Base-by-base conservation (phyloP, 1,284 basidiomycete species). In the Neonothopanus nambi region DNA sequence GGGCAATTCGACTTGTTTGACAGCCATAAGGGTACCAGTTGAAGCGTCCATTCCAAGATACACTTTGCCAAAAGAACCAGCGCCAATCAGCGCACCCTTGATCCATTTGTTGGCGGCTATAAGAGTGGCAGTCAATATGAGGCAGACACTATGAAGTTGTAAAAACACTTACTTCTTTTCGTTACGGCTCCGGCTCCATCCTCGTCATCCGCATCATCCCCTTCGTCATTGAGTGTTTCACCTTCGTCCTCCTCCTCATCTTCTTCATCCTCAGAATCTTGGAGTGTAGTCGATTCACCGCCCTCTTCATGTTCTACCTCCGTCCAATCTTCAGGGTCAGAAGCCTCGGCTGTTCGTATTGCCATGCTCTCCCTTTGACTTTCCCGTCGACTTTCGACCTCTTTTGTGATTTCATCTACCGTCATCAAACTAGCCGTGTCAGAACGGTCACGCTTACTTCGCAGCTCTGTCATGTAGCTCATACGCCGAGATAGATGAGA, bases 1-100 rank as follows among this genome's bases (percentile, higher is more conserved):
- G 0, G 94, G 93, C 24, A 99, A 80, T 65, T 98, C 93, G 45
- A 99, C 97, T 78, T 99, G 96, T 75, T 99, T 99, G 60, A 99
- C 97, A 23, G 97, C 97, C 97, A 99, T 99, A 56, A 99, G 79
- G 11, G 95, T 78, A 26, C 97, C 97, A 45, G 84, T 93, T 35
- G 89, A 82, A 1, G 95, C 93, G 70, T 98, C 95, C 95, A 99
- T 98, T 33, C 95, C 97, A 13, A 99, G 85, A 71, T 93, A 97
- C 24, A 97, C 95, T 61, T 92, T 91, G 36, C 95, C 95, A 66
- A 97, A 98, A 0, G 95, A 95, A 3, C 97, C 97, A 20, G 93
- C 91, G 52, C 97, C 97, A 62, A 99, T 98, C 58, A 99, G 82
- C 3, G 96, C 96, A 48, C 97, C 97, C 64, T 97, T 98, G 75